These are phyloP conservation scores for Graphilbum fragrans DNA, from an alignment of 2,329 filamentous ascomycete genomes.

Conservation along the genomic window DNA sequence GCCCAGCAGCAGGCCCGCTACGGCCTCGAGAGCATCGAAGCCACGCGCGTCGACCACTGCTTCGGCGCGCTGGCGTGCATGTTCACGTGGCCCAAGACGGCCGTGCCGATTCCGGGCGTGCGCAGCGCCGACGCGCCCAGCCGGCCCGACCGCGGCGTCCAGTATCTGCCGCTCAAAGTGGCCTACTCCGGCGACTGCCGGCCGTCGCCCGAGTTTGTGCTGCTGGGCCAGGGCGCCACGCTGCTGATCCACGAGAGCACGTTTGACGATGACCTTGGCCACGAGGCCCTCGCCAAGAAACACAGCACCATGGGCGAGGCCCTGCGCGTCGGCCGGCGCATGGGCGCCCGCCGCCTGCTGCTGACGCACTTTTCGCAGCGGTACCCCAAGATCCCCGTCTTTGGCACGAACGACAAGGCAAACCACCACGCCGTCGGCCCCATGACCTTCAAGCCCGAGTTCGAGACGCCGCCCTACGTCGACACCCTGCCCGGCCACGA, in stretches of 20 bases:
- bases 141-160: neutral
- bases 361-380: conserved; percentile 93
- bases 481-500: neutral
- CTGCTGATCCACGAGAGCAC: conserved; percentile 92
- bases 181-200: conserved; percentile 93
- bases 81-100: conserved; percentile 47
- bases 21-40: conserved; percentile 53
- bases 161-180: conserved; percentile 50
- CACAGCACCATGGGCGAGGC: conserved; percentile 86
- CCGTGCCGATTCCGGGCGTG: neutral
- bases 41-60: conserved; percentile 66
- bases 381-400: conserved; percentile 62
- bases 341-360: conserved; percentile 69
- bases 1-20: conserved; percentile 28
- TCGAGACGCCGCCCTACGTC: neutral
- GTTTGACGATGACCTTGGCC: conserved; percentile 73
- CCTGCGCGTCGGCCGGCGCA: conserved; percentile 59
- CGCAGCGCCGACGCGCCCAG: no score
- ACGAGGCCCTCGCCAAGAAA: conserved; percentile 75
- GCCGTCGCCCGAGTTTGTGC: conserved; percentile 57
- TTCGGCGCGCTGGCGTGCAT: conserved; percentile 63
- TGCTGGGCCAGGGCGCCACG: conserved; percentile 62
- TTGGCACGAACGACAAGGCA: conserved; percentile 17
- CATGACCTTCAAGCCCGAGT: no score
- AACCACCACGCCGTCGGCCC: conserved; percentile 1